Base-by-base conservation (phyloP, 768 basidiomycete genomes). In the Lactarius tabidus region DNA sequence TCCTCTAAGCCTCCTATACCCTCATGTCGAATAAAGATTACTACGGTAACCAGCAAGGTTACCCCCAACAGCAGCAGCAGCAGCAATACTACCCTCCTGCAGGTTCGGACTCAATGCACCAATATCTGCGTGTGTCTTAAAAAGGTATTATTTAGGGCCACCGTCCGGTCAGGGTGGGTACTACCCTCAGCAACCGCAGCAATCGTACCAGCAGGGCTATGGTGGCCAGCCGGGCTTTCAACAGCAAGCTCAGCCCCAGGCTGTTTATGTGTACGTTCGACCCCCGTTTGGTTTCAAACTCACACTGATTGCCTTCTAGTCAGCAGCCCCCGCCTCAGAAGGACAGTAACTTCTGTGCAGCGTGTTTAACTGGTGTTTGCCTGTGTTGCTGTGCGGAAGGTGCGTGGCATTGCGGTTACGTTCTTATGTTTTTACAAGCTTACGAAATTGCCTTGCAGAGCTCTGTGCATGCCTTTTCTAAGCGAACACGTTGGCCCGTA, bases 311-410 rank as follows among this genome's bases (percentile, higher is more conserved):
- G 17, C 29, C 28, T 10, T 43, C 0, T 64, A 82, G 80, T 56
- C 82, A 84, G 78, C 85, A 87, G 72, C 77, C 70, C 6, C 67
- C 69, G 20, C 79, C 72, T 73, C 82, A 74, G 65, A 84, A 84
- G 69, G 77, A 78, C 39, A 74, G 77, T 31, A 78, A 74, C 12
- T 82, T 82, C 45, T 85, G 84, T 70, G 79, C 80, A 75, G 88
- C 88, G 17, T 91, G 89, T 74, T 76, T 88, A 71, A 85, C 87
- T 26, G 85, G 83, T 63, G 75, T 81, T 12, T 83, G 81, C 67
- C 74, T 85, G 70, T 90, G 88, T 74, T 90, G 88, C 75, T 87
- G 85, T 71, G 84, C 84, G n/a, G 88, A 90, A 77, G 86, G 86
- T 87, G 67, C 65, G 84, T 75, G 41, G 62, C 15, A 26, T 54